phyloP scores from a whole-genome alignment of 306 rosid genomes.

The Trichosanthes cucumerina region DNA sequence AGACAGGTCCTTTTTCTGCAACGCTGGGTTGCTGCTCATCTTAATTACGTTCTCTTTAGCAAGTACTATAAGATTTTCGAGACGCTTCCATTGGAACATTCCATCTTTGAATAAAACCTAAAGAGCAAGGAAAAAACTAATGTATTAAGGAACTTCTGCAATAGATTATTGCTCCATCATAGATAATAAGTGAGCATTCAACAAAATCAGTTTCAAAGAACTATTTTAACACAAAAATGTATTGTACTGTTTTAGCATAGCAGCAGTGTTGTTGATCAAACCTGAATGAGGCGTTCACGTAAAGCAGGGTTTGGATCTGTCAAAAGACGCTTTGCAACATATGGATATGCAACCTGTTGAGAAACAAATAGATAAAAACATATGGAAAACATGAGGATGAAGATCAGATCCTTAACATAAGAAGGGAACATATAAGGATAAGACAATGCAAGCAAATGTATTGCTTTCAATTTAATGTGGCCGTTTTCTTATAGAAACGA shows the following conservation, averaged over 20 bases:
- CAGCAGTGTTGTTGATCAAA: conserved; percentile 27
- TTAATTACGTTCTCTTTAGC: conserved; percentile 91
- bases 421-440: not conserved
- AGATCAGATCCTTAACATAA: conserved; percentile 2
- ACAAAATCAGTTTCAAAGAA: not conserved
- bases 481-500: not conserved
- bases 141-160: not conserved
- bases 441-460: not conserved
- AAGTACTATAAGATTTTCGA: conserved; percentile 89
- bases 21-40: conserved; percentile 94
- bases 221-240: not conserved
- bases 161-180: not conserved
- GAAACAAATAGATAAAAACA: conserved; percentile 11
- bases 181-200: not conserved
- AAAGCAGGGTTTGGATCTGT: conserved; percentile 98
- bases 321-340: conserved; percentile 85
- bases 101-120: conserved; percentile 96
- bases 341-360: conserved; percentile 94
- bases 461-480: not conserved
- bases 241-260: not conserved
- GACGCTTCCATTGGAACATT: conserved; percentile 94
- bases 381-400: conserved; percentile 12
- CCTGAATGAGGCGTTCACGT: conserved; percentile 97
- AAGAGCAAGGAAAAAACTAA: not conserved
- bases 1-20: conserved; percentile 51